Conservation (phyloP, 2,329 filamentous ascomycete species). For the Teratosphaeria pseudoeucalypti region DNA sequence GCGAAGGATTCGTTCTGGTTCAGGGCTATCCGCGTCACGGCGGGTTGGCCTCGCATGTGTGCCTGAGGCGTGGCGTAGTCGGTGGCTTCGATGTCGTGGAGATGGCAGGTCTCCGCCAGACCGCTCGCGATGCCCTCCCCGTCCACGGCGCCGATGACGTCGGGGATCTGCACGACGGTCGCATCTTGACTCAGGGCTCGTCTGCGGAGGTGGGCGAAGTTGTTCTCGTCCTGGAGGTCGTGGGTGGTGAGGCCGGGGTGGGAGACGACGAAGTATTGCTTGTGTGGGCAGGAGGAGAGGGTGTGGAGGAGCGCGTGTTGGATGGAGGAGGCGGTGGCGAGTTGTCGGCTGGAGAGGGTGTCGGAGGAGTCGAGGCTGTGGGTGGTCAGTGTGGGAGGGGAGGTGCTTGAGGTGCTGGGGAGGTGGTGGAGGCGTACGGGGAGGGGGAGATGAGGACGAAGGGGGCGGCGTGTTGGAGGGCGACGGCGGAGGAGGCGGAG, state of each 20-base stretch:
- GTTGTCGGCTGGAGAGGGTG: slow-evolving; percentile 13
- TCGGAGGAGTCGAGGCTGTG: slow-evolving; percentile 7
- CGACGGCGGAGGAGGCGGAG: slow-evolving; percentile 39
- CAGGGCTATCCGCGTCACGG: neutral
- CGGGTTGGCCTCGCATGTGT: neutral
- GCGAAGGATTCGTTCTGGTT: neutral
- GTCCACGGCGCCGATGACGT: slow-evolving; percentile 43
- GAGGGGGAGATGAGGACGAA: slow-evolving; percentile 81
- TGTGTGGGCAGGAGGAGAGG: slow-evolving; percentile 33
- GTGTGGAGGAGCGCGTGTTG: slow-evolving; percentile 28
- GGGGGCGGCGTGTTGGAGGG: slow-evolving; percentile 78
- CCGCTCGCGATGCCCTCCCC: slow-evolving; percentile 30
- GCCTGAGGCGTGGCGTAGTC: neutral
- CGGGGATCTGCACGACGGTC: slow-evolving; percentile 35
- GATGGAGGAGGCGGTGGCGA: slow-evolving; percentile 18
- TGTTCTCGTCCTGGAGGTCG: slow-evolving; percentile 40
- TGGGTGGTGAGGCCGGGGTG: slow-evolving; percentile 63
- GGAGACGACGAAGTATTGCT: slow-evolving; percentile 61
- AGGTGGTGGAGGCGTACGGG: slow-evolving; percentile 43
- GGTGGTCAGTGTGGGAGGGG: slow-evolving; percentile 15
- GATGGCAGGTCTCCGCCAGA: slow-evolving; percentile 36
- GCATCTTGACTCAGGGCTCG: slow-evolving; percentile 16
- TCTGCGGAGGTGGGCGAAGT: slow-evolving; percentile 39
- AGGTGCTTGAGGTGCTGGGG: slow-evolving; percentile 7
- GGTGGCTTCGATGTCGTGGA: slow-evolving; percentile 4